Base-by-base conservation (phyloP, 2,329 filamentous ascomycete genomes). In the Plenodomus lindquistii region DNA sequence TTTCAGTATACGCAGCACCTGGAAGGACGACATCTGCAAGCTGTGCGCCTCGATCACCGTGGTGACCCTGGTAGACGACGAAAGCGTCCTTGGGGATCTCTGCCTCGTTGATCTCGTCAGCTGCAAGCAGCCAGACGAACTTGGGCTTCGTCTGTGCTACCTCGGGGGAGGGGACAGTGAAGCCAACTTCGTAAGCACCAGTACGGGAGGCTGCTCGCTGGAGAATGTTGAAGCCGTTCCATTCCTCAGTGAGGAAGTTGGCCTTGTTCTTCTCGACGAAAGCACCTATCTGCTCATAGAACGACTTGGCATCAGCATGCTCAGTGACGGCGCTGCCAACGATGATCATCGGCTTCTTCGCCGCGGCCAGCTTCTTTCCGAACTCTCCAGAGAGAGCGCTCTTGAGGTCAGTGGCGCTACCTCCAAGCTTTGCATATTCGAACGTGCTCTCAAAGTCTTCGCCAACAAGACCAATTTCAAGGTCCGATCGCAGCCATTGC, bases 191-290 rank as follows among this genome's bases (percentile, higher is more conserved):
- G 71, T 91, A 99, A 52, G 94, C 94, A 71, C 91, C 94, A 31
- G 88, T 88, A 62, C 93, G 87, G 54, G 94, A 97, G 50, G 94
- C 94, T 54, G 91, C 88, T 58, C 93, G 86, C 77, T 99, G 94
- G 43, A 99, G 86, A 52, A 99, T 86, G 73, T 97, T 99, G 82
- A 93, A 99, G 52, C 93, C 94, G 73, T 96, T 94, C 91, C 95
- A 97, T 73, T 96, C 91, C 16, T 85, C 79, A 5, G 89, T 96
- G 67, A 84, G 79, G 81, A 99, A 97, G 79, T 87, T 96, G 62
- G 83, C 80, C 56, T 91, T 86, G 75, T 97, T 87, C 84, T 96
- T 97, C 69, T 97, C 92, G 34, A 96, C 88, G 69, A 97, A 99
- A 54, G 81, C 74, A 60, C 93, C 93, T 48, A 99, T 84, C 37